A percentile compares a stretch with the other conserved stretches of the same genome.
Conservation (phyloP, 768 basidiomycete species). For the Mycena polygramma region DNA sequence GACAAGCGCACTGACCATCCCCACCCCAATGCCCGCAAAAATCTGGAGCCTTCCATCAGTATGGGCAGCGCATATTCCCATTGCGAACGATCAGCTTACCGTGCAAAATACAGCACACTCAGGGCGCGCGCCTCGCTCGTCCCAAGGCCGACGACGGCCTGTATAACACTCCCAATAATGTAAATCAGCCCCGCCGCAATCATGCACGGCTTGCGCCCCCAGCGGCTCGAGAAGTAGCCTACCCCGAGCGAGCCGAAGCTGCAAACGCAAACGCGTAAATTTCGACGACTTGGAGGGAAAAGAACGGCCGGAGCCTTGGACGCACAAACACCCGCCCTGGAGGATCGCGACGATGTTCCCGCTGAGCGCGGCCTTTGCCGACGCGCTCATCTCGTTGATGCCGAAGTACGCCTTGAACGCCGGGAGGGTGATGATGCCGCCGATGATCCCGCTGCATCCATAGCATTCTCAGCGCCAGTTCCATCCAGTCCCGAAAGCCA, state of each 20-base stretch:
- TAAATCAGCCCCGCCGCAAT: conserved; percentile 62
- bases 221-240: conserved; percentile 55
- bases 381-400: conserved; percentile 52
- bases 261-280: conserved; percentile 36
- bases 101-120: conserved; percentile 26
- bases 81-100: conserved; percentile 14
- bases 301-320: conserved; percentile 35
- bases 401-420: conserved; percentile 67
- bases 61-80: background rate
- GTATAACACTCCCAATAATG: conserved; percentile 61
- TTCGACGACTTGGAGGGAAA: background rate
- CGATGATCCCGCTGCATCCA: conserved; percentile 54
- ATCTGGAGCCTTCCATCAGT: conserved; percentile 58
- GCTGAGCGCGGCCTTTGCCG: conserved; percentile 56
- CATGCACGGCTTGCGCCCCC: conserved; percentile 62
- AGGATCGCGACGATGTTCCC: conserved; percentile 67
- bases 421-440: conserved; percentile 59
- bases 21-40: conserved; percentile 75
- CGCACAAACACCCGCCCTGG: conserved; percentile 63
- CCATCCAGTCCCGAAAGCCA: conserved; percentile 39
- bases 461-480: background rate
- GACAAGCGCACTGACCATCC: conserved; percentile 65
- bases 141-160: conserved; percentile 60
- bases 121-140: conserved; percentile 20
- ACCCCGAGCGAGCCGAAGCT: conserved; percentile 62